Base-by-base conservation (phyloP, 148 eudicot genomes). In the Rhododendron williamsianum region DNA sequence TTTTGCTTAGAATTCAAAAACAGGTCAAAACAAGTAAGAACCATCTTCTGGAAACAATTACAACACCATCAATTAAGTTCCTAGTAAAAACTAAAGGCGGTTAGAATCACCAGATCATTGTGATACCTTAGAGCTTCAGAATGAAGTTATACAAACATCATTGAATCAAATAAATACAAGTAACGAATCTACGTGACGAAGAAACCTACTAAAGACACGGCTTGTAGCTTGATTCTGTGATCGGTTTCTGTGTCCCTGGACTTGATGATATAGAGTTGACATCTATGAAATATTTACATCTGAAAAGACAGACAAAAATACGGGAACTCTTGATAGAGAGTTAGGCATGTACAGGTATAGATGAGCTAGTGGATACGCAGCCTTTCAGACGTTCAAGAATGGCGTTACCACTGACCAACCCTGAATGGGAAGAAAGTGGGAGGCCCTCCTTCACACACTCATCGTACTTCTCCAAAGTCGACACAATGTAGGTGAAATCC, bases 361-460 rank as follows among this genome's bases (percentile, higher is more conserved):
- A 91, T 41, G 94, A 93, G 85, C 81, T 88, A 73, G 87, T 82
- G 78, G 95, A 60, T 3, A 95, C 88, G 80, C 99, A 97, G 54
- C 92, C 93, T 89, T 90, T 97, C 83, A 97, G 88, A 33, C 96
- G 98, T 79, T 92, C 87, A 60, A 93, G 87, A 27, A 94, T 87
- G 49, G 84, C 88, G 54, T 91, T 95, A 18, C 91, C 88, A 41
- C 87, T 88, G 6, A 93, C 93, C 33, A 94, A 83, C 27, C 92
- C 89, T 51, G 92, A 86, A 86, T 93, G 95, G 33, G 92, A 91
- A 13, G 95, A 87, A 9, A 97, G 91, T 16, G 99, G 99, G 36
- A 95, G 98, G 36, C 99, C 99, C 49, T 95, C 99, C 89, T 93
- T 95, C 9, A 93, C 93, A 56, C 99, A 97, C 80, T 90, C 92